Percentiles rank a stretch among this genome's conserved stretches.
Conservation (phyloP, 2,329 filamentous ascomycete genomes). For the Aspergillus tubingensis region DNA sequence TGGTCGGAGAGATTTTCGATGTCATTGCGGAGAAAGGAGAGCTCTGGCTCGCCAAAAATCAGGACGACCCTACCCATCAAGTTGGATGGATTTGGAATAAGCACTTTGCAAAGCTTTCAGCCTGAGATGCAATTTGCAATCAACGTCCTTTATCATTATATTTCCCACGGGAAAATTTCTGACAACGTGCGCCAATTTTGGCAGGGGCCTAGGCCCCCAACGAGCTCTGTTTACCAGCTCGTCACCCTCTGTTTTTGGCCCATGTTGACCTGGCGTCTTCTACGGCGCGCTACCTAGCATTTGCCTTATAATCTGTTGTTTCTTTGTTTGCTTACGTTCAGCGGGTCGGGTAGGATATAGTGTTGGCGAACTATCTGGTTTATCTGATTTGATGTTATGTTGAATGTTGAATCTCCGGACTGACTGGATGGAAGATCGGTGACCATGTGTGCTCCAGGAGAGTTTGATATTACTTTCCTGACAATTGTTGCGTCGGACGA, state of each 20-base stretch:
- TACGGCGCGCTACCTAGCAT: not conserved
- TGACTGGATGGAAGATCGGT: constrained; percentile 13
- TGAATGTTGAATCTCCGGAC: constrained; percentile 1
- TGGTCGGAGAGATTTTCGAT: constrained; percentile 90
- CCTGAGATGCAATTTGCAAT: constrained; percentile 8
- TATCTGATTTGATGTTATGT: constrained; percentile 13
- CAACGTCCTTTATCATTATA: not conserved
- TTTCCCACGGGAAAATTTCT: too few relatives aligned
- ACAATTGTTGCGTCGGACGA: constrained; percentile 10
- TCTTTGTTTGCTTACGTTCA: constrained; percentile 11
- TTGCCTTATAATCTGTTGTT: not conserved
- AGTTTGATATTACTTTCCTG: constrained; percentile 14
- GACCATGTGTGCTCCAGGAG: constrained; percentile 12
- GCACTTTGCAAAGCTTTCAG: constrained; percentile 71
- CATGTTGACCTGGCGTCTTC: not conserved
- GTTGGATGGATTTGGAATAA: constrained; percentile 99
- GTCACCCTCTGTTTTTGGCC: not conserved
- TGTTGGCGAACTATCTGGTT: constrained; percentile 13
- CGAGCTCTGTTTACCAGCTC: not conserved
- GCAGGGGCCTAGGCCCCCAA: not conserved
- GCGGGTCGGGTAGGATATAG: constrained; percentile 1
- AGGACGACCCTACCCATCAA: constrained; percentile 77
- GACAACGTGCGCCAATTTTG: not conserved
- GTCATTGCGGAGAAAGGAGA: constrained; percentile 96
- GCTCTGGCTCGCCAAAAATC: constrained; percentile 95